These are phyloP conservation scores for Zygoascus biomembranicola DNA, from an alignment of 805 yeast species.

Conservation along the genomic window DNA sequence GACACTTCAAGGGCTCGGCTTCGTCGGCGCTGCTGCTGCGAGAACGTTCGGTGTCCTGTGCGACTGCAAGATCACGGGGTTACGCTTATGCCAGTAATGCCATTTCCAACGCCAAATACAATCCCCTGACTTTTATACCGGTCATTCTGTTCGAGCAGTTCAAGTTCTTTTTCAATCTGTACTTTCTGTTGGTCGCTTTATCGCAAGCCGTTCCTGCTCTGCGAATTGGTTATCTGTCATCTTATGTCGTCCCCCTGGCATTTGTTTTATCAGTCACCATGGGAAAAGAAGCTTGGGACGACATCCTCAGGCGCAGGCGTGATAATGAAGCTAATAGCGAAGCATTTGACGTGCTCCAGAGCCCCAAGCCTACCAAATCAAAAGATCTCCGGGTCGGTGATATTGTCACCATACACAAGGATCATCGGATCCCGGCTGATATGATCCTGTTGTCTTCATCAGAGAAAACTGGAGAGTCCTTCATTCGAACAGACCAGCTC, in stretches of 20 bases:
- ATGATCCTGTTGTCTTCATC: constrained; percentile 76
- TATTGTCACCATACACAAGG: constrained; percentile 68
- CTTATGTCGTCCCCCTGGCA: constrained; percentile 89
- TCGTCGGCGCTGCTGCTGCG: not conserved
- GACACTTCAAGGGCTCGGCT: not conserved
- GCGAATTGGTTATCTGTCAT: constrained; percentile 86
- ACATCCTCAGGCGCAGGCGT: constrained; percentile 79
- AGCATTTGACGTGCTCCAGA: constrained; percentile 54
- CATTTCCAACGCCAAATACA: constrained; percentile 89
- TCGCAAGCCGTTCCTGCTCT: constrained; percentile 86
- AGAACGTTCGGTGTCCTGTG: constrained; percentile 3
- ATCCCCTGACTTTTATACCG: constrained; percentile 81
- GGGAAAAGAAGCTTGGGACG: constrained; percentile 94
- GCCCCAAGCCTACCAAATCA: constrained; percentile 35
- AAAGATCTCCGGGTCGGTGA: constrained; percentile 79
- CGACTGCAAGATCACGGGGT: constrained; percentile 1
- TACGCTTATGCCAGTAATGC: constrained; percentile 53
- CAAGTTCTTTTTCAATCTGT: constrained; percentile 90
- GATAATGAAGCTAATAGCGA: constrained; percentile 87
- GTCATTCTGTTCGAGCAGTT: constrained; percentile 88
- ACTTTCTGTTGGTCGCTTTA: constrained; percentile 85
- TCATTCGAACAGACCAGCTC: constrained; percentile 92
- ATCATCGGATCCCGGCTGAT: constrained; percentile 89
- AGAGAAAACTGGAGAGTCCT: constrained; percentile 75
- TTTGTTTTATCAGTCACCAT: constrained; percentile 89